Conservation (phyloP, 139 green algal genomes). For the Volvox africanus region DNA sequence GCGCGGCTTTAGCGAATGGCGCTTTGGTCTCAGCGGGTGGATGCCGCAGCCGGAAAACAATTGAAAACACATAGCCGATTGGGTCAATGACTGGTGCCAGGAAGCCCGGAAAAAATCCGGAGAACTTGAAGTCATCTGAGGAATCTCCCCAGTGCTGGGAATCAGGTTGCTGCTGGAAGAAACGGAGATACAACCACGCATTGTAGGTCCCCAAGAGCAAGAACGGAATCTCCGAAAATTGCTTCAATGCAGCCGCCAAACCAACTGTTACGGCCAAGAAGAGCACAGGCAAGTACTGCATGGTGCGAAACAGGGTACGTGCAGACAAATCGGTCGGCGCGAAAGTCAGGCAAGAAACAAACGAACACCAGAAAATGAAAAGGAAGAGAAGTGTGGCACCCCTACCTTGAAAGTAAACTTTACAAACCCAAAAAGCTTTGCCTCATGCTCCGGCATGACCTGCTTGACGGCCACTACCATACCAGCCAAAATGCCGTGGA, state of each 20-base stretch:
- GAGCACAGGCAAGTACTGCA: conserved; percentile 79
- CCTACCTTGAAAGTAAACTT: conserved; percentile 82
- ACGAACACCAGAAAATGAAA: too few relatives aligned
- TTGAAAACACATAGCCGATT: conserved; percentile 56
- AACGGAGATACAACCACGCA: conserved; percentile 94
- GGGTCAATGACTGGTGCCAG: conserved; percentile 62
- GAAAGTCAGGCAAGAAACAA: too few relatives aligned
- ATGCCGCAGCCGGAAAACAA: conserved; percentile 61
- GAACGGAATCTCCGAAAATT: conserved; percentile 77
- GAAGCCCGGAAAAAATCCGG: conserved; percentile 84
- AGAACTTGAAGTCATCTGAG: conserved; percentile 89
- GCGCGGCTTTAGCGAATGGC: conserved; percentile 36
- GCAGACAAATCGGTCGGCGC: too few relatives aligned
- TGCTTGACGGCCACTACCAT: conserved; percentile 95
- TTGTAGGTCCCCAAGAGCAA: conserved; percentile 82
- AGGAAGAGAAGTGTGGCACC: not conserved
- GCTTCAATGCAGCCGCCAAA: conserved; percentile 32
- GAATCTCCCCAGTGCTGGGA: conserved; percentile 31
- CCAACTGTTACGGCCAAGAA: conserved; percentile 60
- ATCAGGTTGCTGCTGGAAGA: conserved; percentile 85
- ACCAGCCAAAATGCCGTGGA: conserved; percentile 87
- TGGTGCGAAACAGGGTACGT: not conserved
- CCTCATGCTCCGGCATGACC: conserved; percentile 89
- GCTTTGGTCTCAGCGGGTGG: conserved; percentile 29
- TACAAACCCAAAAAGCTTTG: conserved; percentile 79